phyloP scores from a whole-genome alignment of 2,329 filamentous ascomycete species.

The Claviceps monticola region DNA sequence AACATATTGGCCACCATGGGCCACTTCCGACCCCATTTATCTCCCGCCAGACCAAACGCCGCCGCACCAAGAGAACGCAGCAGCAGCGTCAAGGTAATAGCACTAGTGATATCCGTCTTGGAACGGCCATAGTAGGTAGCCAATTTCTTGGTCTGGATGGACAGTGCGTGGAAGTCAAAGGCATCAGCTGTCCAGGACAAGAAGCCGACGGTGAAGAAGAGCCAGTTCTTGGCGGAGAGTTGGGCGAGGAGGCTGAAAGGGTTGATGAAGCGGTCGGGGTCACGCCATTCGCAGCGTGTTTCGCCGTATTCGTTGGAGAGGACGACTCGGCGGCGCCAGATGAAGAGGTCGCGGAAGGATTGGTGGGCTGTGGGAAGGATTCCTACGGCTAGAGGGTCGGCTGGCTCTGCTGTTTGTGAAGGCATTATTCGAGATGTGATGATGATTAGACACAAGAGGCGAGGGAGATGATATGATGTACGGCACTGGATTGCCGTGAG shows the following conservation, averaged over 20 bases:
- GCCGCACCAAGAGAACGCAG: slow-evolving; percentile 63
- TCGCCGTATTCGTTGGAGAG: slow-evolving; percentile 52
- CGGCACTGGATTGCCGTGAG: too few relatives aligned
- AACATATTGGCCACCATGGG: slow-evolving; percentile 74
- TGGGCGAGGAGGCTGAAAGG: slow-evolving; percentile 54
- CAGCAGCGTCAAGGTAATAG: slow-evolving; percentile 62
- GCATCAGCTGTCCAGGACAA: slow-evolving; percentile 68
- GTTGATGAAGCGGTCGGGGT: slow-evolving; percentile 52
- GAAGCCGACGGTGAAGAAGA: slow-evolving; percentile 64
- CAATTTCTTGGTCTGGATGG: slow-evolving; percentile 63
- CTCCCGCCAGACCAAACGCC: slow-evolving; percentile 61
- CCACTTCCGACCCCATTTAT: slow-evolving; percentile 72
- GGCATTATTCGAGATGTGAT: neutral
- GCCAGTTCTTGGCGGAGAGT: slow-evolving; percentile 53
- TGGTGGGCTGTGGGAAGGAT: slow-evolving; percentile 51
- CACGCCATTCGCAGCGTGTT: slow-evolving; percentile 52
- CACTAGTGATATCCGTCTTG: slow-evolving; percentile 57
- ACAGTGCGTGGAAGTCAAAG: slow-evolving; percentile 72
- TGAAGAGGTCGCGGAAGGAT: slow-evolving; percentile 49
- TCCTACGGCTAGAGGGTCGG: slow-evolving; percentile 55
- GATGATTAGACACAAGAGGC: too few relatives aligned
- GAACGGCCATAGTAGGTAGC: slow-evolving; percentile 33
- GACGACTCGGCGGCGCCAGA: slow-evolving; percentile 60
- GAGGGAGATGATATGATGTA: too few relatives aligned
- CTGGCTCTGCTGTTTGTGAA: slow-evolving; percentile 28